Evolutionary conservation across 1,284 basidiomycete genomes (phyloP).

Genomic region (Veloboletus limbatus): DNA sequence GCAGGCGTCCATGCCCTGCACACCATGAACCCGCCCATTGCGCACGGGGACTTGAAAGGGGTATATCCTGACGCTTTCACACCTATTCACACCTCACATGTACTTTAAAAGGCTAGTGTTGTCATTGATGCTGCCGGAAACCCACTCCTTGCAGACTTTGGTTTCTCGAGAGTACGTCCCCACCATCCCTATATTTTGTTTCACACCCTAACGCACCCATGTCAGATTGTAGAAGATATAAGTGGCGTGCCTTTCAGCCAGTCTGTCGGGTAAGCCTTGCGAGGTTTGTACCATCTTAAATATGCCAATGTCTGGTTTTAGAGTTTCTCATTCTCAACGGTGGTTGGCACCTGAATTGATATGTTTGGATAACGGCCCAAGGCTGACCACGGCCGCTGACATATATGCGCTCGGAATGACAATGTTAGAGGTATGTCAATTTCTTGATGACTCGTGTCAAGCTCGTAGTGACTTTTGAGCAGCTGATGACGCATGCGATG

Average conservation of each 20-base stretch:
- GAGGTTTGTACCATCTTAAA: background rate
- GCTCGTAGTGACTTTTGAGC: conserved; percentile 1
- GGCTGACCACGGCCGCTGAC: conserved; percentile 47
- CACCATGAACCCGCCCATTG: conserved; percentile 45
- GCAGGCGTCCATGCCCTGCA: conserved; percentile 49
- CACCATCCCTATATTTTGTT: background rate
- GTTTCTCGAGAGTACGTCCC: conserved; percentile 47
- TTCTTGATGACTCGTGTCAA: background rate
- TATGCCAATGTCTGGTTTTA: conserved; percentile 9
- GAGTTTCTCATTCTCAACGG: conserved; percentile 38
- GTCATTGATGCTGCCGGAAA: conserved; percentile 45
- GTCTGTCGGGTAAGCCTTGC: conserved; percentile 39
- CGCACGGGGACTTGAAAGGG: conserved; percentile 54
- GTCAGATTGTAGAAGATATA: conserved; percentile 54
- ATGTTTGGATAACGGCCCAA: conserved; percentile 47
- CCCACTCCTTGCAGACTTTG: conserved; percentile 57
- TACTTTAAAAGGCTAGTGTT: conserved; percentile 47
- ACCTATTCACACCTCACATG: conserved; percentile 4
- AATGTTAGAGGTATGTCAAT: conserved; percentile 44
- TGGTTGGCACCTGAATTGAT: conserved; percentile 60
- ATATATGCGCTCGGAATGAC: conserved; percentile 57
- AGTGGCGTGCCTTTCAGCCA: conserved; percentile 53
- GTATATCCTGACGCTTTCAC: conserved; percentile 31
- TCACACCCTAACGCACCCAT: conserved; percentile 2
- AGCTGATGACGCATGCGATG: conserved; percentile 51